Evolutionary conservation across 805 yeast species (phyloP).

Genomic region (Candida argentea): DNA sequence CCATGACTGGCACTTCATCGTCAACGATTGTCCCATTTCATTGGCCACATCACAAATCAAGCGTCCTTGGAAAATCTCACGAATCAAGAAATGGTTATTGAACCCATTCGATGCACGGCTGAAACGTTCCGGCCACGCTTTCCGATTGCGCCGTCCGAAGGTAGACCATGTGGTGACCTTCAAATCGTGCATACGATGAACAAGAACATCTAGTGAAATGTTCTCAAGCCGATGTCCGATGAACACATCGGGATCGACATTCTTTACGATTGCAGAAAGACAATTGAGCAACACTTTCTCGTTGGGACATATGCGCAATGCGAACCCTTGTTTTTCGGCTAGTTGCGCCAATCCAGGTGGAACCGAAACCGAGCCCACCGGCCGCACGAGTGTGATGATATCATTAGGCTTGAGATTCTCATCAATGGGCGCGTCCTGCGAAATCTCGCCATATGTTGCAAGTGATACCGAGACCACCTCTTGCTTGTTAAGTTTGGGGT

Average conservation of each 20-base stretch:
- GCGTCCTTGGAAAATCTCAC: slow-evolving; percentile 76
- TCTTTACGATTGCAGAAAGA: slow-evolving; percentile 59
- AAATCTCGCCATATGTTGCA: slow-evolving; percentile 58
- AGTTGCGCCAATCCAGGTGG: slow-evolving; percentile 69
- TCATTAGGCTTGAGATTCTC: slow-evolving; percentile 52
- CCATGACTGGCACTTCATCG: slow-evolving; percentile 91
- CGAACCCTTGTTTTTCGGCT: slow-evolving; percentile 45
- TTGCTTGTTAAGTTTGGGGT: slow-evolving; percentile 63
- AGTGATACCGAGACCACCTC: slow-evolving; percentile 79
- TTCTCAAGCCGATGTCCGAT: slow-evolving; percentile 82
- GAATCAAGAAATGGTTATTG: slow-evolving; percentile 43
- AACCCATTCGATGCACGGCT: slow-evolving; percentile 38
- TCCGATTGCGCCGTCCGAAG: slow-evolving; percentile 74
- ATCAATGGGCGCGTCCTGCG: slow-evolving; percentile 67
- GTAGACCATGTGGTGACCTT: slow-evolving; percentile 69
- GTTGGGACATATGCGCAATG: slow-evolving; percentile 50
- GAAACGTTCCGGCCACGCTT: slow-evolving; percentile 67
- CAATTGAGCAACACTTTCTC: slow-evolving; percentile 70
- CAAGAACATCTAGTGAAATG: slow-evolving; percentile 65
- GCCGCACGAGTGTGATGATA: slow-evolving; percentile 67
- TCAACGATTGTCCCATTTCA: slow-evolving; percentile 88
- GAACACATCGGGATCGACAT: slow-evolving; percentile 83
- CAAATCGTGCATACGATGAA: slow-evolving; percentile 71
- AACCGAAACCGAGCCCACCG: slow-evolving; percentile 50
- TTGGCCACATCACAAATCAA: slow-evolving; percentile 87